Evolutionary conservation across 2,329 filamentous ascomycete species (phyloP).

Genomic region (Emergomyces orientalis): DNA sequence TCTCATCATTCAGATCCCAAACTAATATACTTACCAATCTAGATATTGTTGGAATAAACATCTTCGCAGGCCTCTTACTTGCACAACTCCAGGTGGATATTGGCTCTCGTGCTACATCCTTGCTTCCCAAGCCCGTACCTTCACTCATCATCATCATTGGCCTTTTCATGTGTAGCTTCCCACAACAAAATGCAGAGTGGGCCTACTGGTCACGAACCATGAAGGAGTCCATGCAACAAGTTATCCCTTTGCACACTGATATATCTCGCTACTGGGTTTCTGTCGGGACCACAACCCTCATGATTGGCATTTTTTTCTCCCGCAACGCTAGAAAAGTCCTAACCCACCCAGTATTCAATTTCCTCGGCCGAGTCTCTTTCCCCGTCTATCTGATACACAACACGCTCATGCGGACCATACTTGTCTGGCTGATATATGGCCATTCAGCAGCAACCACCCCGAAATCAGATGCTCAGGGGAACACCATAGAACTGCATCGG

Average conservation of each 20-base stretch:
- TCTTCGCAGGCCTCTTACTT: conserved; percentile 22
- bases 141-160: conserved; percentile 20
- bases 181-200: conserved; percentile 20
- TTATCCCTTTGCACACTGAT: conserved; percentile 18
- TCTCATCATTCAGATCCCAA: neutral
- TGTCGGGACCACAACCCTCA: conserved; percentile 19
- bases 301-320: conserved; percentile 21
- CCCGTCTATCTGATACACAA: conserved; percentile 24
- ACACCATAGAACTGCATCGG: conserved; percentile 7
- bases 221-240: conserved; percentile 9
- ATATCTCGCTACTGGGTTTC: conserved; percentile 20
- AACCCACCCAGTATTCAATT: conserved; percentile 19
- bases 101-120: conserved; percentile 16
- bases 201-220: conserved; percentile 19
- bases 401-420: conserved; percentile 21
- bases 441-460: conserved; percentile 8
- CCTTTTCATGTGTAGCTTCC: conserved; percentile 21
- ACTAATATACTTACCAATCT: conserved; percentile 5
- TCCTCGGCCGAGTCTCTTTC: conserved; percentile 23
- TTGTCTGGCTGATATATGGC: conserved; percentile 21
- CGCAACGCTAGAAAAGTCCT: conserved; percentile 17
- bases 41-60: conserved; percentile 21
- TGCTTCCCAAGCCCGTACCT: conserved; percentile 17
- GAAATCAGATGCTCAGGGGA: conserved; percentile 12
- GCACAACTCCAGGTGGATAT: conserved; percentile 22